Evolutionary conservation across 192 early-diverging fungal species (phyloP), one percentile per base, ranked within the genome.

Genomic region (Coemansia sp.): DNA sequence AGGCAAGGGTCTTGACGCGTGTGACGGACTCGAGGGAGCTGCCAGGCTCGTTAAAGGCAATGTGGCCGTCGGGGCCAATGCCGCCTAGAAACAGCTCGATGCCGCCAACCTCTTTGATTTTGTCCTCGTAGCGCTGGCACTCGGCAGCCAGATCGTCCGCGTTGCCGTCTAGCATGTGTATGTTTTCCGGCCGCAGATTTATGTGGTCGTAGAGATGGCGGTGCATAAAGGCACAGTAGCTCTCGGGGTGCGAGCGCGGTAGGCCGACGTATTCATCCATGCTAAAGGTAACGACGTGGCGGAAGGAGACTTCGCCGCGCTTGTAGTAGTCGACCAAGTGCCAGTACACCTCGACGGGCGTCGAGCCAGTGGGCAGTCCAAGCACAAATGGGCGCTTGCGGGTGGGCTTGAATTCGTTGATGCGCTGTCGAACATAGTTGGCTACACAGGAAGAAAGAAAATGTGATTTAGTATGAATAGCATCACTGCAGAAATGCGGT

Each of bases 21-120:
- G 92, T 93, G 37, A 88, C 83, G 1, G 89, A 91, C 48, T 83
- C 85, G 41, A 93, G 81, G 19, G 89, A 91, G 29, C 88, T 90
- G 21, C 92, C 92, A 18, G 92, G 92, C 67, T 93, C 92, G 73
- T 93, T 93, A 72, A 93, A 93, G 42, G 92, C 92, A 68, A 93
- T 92, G 64, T 93, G 92, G 56, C 92, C 92, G 73, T 93, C 92
- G 7, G 92, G 90, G 34, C 92, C 92, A 60, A 92, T 92, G 62
- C 90, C 90, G 54, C 92, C 92, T 41, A 93, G 68, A 67, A 92
- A 92, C 27, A 93, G 82, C 83, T 93, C 92, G 46, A 93, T 89
- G 17, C 92, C 92, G 39, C 92, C 92, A 19, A 86, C 84, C 8
- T 81, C 74, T 15, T 83, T 84, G 57, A 93, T 93, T 69, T 86